Evolutionary conservation across 1,139 yeast genomes (phyloP), one percentile per base, ranked within the genome.

Genomic region (Debaryomyces fabryi): DNA sequence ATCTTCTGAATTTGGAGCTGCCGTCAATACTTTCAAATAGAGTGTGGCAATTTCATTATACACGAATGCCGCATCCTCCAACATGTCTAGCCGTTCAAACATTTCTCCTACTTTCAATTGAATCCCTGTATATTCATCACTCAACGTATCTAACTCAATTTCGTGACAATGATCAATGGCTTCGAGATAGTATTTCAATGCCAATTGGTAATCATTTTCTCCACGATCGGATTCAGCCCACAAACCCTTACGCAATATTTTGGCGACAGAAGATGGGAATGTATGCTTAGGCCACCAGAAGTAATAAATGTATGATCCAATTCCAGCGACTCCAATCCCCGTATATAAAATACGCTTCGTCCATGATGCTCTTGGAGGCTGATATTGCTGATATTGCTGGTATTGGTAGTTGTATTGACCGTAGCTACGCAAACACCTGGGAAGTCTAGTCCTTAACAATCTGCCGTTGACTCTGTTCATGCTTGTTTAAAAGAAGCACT

Each of bases 71-170:
- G 96, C 95, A 49, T 86, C 89, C 16, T 79, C 79, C 37, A 65
- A 54, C 82, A 81, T 76, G 30, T 74, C 74, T 53, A 88, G 67
- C 44, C 85, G 71, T 60, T 88, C 95, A 63, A 83, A 88, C 90
- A 90, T 87, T 61, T 91, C 96, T 3, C 88, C 96, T 38, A 89
- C 74, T 60, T 91, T 89, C 62, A 92, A 72, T 60, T 90, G 96
- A 50, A 92, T 80, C 0, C 97, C 96, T 0, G 97, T 91, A 60
- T 68, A 69, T 48, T 69, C 74, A 51, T 69, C 74, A 32, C 58
- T 50, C 30, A 88, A 59, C 15, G 76, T 77, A 52, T 81, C 81
- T 69, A 89, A 63, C 0, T 66, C 69, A 42, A 76, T 64, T 30
- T 67, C 68, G 18, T 73, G 64, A 49, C 79, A 74, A 49, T 76